Evolutionary conservation across 495 filamentous ascomycete genomes (phyloP).

Genomic region (Talaromyces proteolyticus): DNA sequence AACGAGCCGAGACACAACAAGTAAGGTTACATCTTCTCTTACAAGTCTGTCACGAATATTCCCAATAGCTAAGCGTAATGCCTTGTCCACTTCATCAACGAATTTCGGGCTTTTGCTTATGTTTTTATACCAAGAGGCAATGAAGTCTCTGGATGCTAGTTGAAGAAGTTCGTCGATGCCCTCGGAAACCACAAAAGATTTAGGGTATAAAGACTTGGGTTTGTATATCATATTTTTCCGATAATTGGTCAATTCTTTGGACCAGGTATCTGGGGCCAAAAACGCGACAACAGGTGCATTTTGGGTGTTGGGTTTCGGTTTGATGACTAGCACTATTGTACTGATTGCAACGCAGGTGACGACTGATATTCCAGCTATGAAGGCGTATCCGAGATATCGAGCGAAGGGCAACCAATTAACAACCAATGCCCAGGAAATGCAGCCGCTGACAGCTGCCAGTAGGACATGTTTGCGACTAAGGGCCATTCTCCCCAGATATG

Average conservation of each 20-base stretch:
- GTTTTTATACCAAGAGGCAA: slow-evolving; percentile 79
- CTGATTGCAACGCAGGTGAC: slow-evolving; percentile 45
- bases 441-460: slow-evolving; percentile 60
- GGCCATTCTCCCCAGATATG: slow-evolving; percentile 55
- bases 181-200: slow-evolving; percentile 73
- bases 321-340: slow-evolving; percentile 56
- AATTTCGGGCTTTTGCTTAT: slow-evolving; percentile 82
- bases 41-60: slow-evolving; percentile 64
- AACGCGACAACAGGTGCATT: slow-evolving; percentile 44
- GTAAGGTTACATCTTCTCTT: slow-evolving; percentile 70
- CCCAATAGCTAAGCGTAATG: slow-evolving; percentile 67
- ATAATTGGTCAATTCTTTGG: slow-evolving; percentile 57
- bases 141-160: slow-evolving; percentile 75
- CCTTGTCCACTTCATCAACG: slow-evolving; percentile 74
- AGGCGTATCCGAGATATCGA: slow-evolving; percentile 75
- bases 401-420: slow-evolving; percentile 74
- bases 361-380: slow-evolving; percentile 58
- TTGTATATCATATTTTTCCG: slow-evolving; percentile 44
- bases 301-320: slow-evolving; percentile 27
- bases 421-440: slow-evolving; percentile 80
- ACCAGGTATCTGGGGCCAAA: slow-evolving; percentile 58
- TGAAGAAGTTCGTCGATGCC: slow-evolving; percentile 75
- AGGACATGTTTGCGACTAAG: slow-evolving; percentile 71
- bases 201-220: slow-evolving; percentile 61
- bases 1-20: slow-evolving; percentile 73